These are phyloP conservation scores for Dipodascus albidus DNA, from an alignment of 805 yeast species.

Conservation along the genomic window DNA sequence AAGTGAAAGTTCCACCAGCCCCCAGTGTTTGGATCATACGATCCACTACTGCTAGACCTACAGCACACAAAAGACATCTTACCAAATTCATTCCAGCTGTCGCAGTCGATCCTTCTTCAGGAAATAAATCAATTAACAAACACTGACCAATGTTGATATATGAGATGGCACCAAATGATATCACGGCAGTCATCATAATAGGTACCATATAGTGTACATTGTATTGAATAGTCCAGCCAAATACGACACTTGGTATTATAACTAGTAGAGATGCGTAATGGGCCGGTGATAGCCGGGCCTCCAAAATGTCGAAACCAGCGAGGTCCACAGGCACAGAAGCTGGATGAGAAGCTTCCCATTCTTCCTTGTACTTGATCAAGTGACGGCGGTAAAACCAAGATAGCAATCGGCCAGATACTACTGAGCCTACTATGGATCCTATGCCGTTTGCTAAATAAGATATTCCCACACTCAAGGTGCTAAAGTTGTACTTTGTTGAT, in stretches of 20 bases:
- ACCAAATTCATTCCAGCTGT: constrained; percentile 61
- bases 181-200: constrained; percentile 44
- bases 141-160: constrained; percentile 51
- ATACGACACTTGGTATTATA: constrained; percentile 35
- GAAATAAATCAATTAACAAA: constrained; percentile 64
- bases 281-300: constrained; percentile 41
- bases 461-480: constrained; percentile 50
- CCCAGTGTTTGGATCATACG: constrained; percentile 48
- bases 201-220: constrained; percentile 41
- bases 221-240: constrained; percentile 63
- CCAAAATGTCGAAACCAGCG: constrained; percentile 42
- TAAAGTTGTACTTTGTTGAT: constrained; percentile 36
- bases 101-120: constrained; percentile 59
- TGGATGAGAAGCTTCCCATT: constrained; percentile 14
- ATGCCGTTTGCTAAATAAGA: constrained; percentile 68
- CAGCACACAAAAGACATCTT: constrained; percentile 64
- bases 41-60: constrained; percentile 54
- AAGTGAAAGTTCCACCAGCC: constrained; percentile 66
- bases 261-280: constrained; percentile 31
- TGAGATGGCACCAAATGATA: constrained; percentile 48
- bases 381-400: constrained; percentile 37
- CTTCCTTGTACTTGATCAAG: constrained; percentile 3
- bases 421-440: constrained; percentile 50
- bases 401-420: constrained; percentile 44
- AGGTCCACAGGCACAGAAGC: constrained; percentile 20